Evolutionary conservation across 441 rosid species (phyloP).

Genomic region (Geranium incanum): DNA sequence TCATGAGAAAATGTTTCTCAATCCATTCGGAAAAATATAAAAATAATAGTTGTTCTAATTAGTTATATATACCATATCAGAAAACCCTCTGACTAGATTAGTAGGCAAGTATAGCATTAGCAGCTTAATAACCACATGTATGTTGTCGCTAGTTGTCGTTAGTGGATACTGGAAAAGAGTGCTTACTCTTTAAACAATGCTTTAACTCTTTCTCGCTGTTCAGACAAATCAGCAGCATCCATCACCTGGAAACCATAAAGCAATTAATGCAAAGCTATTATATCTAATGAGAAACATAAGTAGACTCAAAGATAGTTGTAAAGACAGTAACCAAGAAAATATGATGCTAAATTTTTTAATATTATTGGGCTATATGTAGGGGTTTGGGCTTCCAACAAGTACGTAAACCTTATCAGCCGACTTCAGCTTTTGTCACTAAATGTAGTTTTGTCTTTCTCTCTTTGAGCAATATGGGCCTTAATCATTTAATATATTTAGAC

Average conservation of each 20-base stretch:
- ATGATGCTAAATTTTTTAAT: background rate
- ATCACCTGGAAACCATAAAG: conserved; percentile 22
- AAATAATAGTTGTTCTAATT: too few species aligned
- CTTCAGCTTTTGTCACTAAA: background rate
- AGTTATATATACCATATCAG: background rate
- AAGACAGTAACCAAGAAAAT: background rate
- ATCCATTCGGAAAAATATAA: too few species aligned
- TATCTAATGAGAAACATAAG: conserved; percentile 3
- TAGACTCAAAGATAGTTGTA: background rate
- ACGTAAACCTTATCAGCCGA: background rate
- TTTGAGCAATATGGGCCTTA: too few species aligned
- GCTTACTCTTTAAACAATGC: conserved; percentile 42
- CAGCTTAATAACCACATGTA: background rate
- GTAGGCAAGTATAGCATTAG: background rate
- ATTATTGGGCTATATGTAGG: background rate
- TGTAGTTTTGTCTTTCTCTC: background rate
- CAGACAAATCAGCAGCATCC: conserved; percentile 37
- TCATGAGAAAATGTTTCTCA: too few species aligned
- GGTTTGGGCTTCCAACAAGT: background rate
- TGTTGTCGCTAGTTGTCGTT: background rate
- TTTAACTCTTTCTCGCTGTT: conserved; percentile 32
- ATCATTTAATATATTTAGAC: too few species aligned
- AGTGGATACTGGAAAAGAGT: background rate
- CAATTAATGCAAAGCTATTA: background rate
- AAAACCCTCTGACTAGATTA: background rate